Evolutionary conservation across 768 basidiomycete genomes (phyloP).

Genomic region (Boletus sp.): DNA sequence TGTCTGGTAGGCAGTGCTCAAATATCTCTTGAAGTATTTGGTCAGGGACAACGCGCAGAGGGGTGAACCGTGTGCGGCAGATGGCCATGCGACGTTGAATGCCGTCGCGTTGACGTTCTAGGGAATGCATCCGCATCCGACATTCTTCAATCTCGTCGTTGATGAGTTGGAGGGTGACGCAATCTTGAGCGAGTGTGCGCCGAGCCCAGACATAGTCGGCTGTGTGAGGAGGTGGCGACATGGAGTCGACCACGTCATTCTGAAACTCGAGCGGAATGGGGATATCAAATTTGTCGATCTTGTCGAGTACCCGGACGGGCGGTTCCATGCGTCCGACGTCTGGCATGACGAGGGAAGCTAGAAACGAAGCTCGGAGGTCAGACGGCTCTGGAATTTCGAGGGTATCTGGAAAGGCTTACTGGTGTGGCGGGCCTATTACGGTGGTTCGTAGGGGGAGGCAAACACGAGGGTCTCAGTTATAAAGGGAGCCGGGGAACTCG

Average conservation of each 20-base stretch:
- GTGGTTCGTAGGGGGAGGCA: not conserved
- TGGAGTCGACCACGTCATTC: constrained; percentile 20
- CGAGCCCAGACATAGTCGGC: constrained; percentile 20
- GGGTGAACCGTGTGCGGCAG: constrained; percentile 30
- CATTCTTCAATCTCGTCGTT: constrained; percentile 20
- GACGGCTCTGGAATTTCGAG: not conserved
- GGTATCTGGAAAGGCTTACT: constrained; percentile 5
- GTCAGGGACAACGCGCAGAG: constrained; percentile 28
- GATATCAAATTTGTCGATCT: not conserved
- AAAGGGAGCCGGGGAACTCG: not conserved
- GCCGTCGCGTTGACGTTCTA: constrained; percentile 19
- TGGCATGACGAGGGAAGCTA: constrained; percentile 6
- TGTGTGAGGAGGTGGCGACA: constrained; percentile 21
- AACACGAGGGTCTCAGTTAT: constrained; percentile 6
- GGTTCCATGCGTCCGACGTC: not conserved
- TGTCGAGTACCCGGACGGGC: not conserved
- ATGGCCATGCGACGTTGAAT: constrained; percentile 17
- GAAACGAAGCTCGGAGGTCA: not conserved
- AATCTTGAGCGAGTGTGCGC: constrained; percentile 19
- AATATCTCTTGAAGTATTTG: constrained; percentile 35
- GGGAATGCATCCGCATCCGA: constrained; percentile 10
- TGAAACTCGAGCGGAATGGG: not conserved
- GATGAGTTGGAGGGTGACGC: constrained; percentile 13
- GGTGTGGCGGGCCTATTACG: not conserved
- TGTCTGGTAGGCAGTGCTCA: constrained; percentile 24